Conservation (phyloP, 148 eudicot genomes). For the Silene latifolia region DNA sequence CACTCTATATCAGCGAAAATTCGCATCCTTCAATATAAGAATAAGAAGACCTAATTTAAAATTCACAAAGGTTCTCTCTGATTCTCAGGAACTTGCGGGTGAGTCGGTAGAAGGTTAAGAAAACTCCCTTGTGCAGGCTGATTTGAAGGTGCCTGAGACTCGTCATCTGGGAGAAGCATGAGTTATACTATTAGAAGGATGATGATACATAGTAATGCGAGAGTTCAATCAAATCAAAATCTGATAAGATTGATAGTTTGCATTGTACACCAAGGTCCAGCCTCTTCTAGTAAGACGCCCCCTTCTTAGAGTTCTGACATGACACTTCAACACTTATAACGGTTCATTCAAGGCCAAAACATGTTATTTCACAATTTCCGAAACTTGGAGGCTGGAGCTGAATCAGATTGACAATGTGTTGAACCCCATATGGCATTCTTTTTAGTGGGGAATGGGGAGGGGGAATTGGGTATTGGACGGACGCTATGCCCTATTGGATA, state of each 20-base stretch:
- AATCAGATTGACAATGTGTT: too few species aligned
- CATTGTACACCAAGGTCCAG: neutral
- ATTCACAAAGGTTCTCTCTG: conserved; percentile 33
- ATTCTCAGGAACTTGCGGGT: conserved; percentile 42
- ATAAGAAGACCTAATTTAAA: conserved; percentile 21
- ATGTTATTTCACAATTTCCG: too few species aligned
- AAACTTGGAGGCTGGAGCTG: too few species aligned
- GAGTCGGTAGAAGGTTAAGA: conserved; percentile 67
- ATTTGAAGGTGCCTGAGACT: conserved; percentile 39
- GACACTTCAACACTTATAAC: too few species aligned
- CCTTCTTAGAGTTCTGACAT: too few species aligned
- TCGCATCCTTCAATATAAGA: conserved; percentile 19
- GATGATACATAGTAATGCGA: neutral
- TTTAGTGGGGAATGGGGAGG: too few species aligned
- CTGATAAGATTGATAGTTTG: neutral
- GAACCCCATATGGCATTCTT: too few species aligned
- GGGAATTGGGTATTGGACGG: neutral
- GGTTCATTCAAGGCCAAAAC: too few species aligned
- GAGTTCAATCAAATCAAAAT: neutral
- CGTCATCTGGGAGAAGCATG: conserved; percentile 48
- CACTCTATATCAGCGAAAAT: conserved; percentile 17
- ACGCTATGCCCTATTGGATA: neutral
- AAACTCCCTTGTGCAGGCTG: conserved; percentile 76
- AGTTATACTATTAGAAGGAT: neutral
- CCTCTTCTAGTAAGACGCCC: too few species aligned